Evolutionary conservation across 139 green algal species (phyloP).

Genomic region (Tetraselmis chui): DNA sequence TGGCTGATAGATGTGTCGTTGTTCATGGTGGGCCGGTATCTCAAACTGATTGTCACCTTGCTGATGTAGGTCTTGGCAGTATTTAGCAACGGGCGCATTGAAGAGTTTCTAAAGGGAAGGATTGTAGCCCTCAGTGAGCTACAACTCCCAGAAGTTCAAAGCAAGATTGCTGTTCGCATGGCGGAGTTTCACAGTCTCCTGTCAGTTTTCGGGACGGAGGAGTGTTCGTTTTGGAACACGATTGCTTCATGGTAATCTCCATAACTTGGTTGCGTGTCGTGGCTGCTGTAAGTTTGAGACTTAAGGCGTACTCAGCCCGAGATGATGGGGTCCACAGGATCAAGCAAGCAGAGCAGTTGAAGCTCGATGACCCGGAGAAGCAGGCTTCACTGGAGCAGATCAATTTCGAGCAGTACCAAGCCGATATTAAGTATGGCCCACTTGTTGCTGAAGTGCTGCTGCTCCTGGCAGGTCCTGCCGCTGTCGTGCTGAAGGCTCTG

Average conservation of each 20-base stretch:
- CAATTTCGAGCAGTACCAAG: not conserved
- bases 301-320: not conserved
- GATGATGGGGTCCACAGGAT: not conserved
- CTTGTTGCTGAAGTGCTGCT: too few species aligned
- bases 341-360: conserved; percentile 33
- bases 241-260: not conserved
- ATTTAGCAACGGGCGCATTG: conserved; percentile 78
- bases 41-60: conserved; percentile 1
- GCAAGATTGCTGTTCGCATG: not conserved
- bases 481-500: too few species aligned
- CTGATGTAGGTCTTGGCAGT: conserved; percentile 62
- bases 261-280: not conserved
- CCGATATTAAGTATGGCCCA: not conserved
- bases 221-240: not conserved
- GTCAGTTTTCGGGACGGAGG: not conserved
- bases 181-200: not conserved
- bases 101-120: conserved; percentile 54
- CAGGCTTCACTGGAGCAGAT: conserved; percentile 27
- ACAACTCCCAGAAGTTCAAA: not conserved
- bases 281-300: not conserved
- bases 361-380: conserved; percentile 51
- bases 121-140: conserved; percentile 10
- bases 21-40: not conserved
- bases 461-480: too few species aligned
- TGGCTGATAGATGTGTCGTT: not conserved